These are phyloP conservation scores for Cutaneotrichosporon cutaneum DNA, from an alignment of 1,284 basidiomycete genomes.

Conservation along the genomic window DNA sequence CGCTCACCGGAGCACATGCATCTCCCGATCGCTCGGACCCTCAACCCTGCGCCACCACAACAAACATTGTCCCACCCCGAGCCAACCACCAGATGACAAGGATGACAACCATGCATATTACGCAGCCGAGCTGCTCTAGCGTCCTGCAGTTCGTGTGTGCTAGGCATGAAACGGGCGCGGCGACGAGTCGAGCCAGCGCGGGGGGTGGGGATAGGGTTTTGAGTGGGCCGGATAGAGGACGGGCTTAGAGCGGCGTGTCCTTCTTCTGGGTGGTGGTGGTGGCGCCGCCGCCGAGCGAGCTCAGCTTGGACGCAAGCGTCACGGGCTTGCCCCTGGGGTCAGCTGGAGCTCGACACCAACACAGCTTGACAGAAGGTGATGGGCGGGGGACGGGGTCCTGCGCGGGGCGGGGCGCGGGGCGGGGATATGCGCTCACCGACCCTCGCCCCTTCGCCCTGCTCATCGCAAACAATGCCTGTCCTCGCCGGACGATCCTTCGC, in stretches of 20 bases:
- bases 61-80: too few relatives aligned
- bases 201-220: neutral
- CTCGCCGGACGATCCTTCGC: neutral
- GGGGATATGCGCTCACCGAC: too few relatives aligned
- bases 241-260: slow-evolving; percentile 9
- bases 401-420: neutral
- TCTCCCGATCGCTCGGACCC: neutral
- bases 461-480: too few relatives aligned
- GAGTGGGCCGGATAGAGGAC: neutral
- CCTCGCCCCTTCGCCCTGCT: too few relatives aligned
- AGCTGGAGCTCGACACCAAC: neutral
- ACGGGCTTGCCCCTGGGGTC: slow-evolving; percentile 36
- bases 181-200: neutral
- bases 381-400: neutral
- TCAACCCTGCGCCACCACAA: neutral
- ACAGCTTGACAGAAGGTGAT: too few relatives aligned
- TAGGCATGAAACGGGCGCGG: neutral
- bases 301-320: slow-evolving; percentile 41
- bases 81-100: neutral
- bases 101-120: slow-evolving; percentile 1
- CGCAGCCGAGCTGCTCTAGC: neutral
- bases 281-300: slow-evolving; percentile 32
- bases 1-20: too few relatives aligned
- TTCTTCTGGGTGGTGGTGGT: slow-evolving; percentile 20
- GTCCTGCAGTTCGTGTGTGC: neutral